Conservation (phyloP, 2,329 filamentous ascomycete genomes). For the Nigrospora oryzae region DNA sequence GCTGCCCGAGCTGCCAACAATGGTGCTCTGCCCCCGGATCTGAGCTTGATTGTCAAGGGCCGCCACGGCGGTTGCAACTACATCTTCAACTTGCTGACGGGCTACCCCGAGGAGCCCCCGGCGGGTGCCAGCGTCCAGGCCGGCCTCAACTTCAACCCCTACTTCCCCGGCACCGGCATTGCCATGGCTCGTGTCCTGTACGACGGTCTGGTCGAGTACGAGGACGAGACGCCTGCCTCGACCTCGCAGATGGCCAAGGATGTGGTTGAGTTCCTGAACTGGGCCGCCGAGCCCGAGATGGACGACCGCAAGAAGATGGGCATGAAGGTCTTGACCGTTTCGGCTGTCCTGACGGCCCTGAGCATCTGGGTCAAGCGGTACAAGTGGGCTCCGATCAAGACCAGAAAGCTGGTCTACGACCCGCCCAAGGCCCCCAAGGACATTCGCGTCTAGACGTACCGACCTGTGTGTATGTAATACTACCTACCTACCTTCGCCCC, state of each 20-base stretch:
- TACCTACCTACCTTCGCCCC: constrained; percentile 15
- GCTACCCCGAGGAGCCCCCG: constrained; percentile 93
- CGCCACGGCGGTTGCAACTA: constrained; percentile 98
- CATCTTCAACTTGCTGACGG: constrained; percentile 93
- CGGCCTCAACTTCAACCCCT: constrained; percentile 99
- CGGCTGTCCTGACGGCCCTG: constrained; percentile 70
- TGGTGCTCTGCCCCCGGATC: constrained; percentile 93
- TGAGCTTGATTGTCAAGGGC: constrained; percentile 95
- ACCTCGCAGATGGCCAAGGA: constrained; percentile 99
- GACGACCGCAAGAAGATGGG: constrained; percentile 99
- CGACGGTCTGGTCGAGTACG: constrained; percentile 95
- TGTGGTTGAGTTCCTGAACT: constrained; percentile 97
- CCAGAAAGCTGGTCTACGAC: constrained; percentile 84
- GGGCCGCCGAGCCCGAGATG: constrained; percentile 98
- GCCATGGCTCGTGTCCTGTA: constrained; percentile 98
- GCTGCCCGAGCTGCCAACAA: constrained; percentile 97
- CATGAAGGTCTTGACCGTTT: constrained; percentile 84
- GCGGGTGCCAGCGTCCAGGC: constrained; percentile 77
- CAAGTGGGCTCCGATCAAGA: constrained; percentile 97
- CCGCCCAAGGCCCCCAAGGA: constrained; percentile 53
- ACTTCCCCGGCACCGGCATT: constrained; percentile 98
- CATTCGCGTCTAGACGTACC: constrained; percentile 32
- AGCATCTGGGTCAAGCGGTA: constrained; percentile 99
- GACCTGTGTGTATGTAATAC: constrained; percentile 20
- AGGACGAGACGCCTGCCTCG: constrained; percentile 88